Evolutionary conservation across 1,284 basidiomycete species (phyloP), one percentile per base, ranked within the genome.

Genomic region (Trametes sp.): DNA sequence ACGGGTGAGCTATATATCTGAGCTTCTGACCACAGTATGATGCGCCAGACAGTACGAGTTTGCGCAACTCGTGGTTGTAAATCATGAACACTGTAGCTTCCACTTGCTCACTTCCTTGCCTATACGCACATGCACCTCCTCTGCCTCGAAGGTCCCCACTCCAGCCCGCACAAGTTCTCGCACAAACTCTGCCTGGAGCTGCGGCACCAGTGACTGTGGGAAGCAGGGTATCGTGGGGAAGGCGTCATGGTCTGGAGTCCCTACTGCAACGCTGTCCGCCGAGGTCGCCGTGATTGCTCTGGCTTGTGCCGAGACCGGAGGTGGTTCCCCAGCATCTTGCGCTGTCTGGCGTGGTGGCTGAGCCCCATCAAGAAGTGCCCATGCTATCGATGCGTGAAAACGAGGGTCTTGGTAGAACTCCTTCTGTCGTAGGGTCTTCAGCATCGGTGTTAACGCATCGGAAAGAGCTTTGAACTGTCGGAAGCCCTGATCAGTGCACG

Each of bases 331-430:
- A 41, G 38, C 16, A 41, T 14, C 38, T n/a, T 19, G 28, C 35
- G 33, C 4, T 45, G 23, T 13, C 33, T 36, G 10, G 26, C 41
- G 23, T 33, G 35, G 28, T 23, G 36, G 1, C 11, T 31, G 21
- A 33, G 60, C 26, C 2, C 36, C 36, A 36, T 76, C 73, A 54
- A 89, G 81, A 56, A 93, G 79, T 11, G 88, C 86, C 93, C 94
- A 95, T 10, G 85, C 92, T 57, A 95, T 84, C 1, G 93, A 94
- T 13, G 87, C 84, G 71, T 95, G 94, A 70, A 94, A 95, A 33
- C 86, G 84, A 19, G 94, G 91, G 44, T 84, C 77, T 24, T 77
- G 70, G 73, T 95, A 95, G 75, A 90, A 95, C 57, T 84, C 82
- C 69, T 87, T 85, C 65, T 94, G 91, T 41, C 87, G 85, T 35